Evolutionary conservation across 2,329 filamentous ascomycete species (phyloP).

Genomic region (Verruconis gallopava): DNA sequence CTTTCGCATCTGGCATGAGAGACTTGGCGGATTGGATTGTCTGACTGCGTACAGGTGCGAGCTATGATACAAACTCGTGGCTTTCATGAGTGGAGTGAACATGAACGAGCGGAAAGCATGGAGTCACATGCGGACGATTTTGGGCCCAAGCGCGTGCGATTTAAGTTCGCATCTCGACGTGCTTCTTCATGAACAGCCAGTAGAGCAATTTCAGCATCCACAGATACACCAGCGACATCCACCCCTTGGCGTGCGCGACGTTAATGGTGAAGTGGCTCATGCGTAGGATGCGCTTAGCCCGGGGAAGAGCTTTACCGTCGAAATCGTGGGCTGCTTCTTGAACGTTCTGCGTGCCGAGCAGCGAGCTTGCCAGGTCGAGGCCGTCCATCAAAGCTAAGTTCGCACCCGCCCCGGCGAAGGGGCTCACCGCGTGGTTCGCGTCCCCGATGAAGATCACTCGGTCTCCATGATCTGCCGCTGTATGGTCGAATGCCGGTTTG

Average conservation of each 20-base stretch:
- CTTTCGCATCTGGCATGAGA: too few relatives aligned
- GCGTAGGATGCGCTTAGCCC: background rate
- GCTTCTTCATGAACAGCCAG: too few relatives aligned
- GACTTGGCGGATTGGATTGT: too few relatives aligned
- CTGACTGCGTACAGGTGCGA: too few relatives aligned
- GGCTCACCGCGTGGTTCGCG: slow-evolving; percentile 37
- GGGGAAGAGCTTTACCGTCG: slow-evolving; percentile 7
- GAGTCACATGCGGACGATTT: too few relatives aligned
- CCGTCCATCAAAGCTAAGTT: slow-evolving; percentile 36
- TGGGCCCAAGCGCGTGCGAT: too few relatives aligned
- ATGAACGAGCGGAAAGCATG: too few relatives aligned
- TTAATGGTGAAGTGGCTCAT: background rate
- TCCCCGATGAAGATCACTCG: slow-evolving; percentile 37
- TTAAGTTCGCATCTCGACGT: too few relatives aligned
- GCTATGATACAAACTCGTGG: too few relatives aligned
- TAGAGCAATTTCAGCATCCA: too few relatives aligned
- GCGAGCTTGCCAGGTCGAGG: slow-evolving; percentile 32
- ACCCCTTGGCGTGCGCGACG: background rate
- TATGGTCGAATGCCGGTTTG: slow-evolving; percentile 33
- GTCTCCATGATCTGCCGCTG: slow-evolving; percentile 5
- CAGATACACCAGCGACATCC: background rate
- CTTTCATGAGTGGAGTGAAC: too few relatives aligned
- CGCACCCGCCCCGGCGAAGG: slow-evolving; percentile 37
- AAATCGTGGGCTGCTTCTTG: slow-evolving; percentile 10
- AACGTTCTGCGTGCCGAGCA: slow-evolving; percentile 16